These are phyloP conservation scores for Citrullus mucosospermus DNA, from an alignment of 306 rosid genomes.

Conservation along the genomic window DNA sequence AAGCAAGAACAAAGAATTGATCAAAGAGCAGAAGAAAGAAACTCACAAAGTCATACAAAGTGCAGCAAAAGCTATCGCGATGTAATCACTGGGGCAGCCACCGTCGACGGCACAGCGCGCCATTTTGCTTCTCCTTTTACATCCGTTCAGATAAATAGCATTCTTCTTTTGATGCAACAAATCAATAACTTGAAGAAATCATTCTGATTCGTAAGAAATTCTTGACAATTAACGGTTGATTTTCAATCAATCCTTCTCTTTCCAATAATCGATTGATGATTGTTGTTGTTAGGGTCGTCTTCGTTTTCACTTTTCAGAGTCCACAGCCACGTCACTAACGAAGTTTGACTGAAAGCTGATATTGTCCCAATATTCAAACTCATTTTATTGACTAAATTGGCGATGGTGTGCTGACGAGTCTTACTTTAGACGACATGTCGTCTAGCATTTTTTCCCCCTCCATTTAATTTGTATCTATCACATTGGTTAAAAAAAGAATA, in stretches of 20 bases:
- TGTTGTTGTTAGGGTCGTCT: not conserved
- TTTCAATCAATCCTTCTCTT: not conserved
- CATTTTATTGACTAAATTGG: not conserved
- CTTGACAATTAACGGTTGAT: not conserved
- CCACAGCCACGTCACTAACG: not conserved
- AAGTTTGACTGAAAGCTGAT: not conserved
- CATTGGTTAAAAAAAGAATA: too few species aligned
- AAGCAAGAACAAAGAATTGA: not conserved
- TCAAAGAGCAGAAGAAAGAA: not conserved
- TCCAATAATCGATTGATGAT: not conserved
- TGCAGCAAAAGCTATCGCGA: conserved; percentile 48
- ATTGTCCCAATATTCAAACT: not conserved
- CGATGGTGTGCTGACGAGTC: not conserved
- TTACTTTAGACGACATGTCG: not conserved
- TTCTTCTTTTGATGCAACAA: not conserved
- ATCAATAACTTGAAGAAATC: not conserved
- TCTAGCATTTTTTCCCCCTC: not conserved
- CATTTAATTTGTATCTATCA: too few species aligned
- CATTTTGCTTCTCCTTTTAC: conserved; percentile 27
- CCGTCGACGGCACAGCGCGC: conserved; percentile 55
- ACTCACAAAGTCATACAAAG: conserved; percentile 47
- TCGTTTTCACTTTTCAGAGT: not conserved
- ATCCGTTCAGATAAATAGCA: not conserved
- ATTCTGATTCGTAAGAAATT: not conserved
- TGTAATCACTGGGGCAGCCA: conserved; percentile 75